These are phyloP conservation scores for Gloeopeniophorella convolvens DNA, from an alignment of 768 basidiomycete genomes.

Conservation along the genomic window DNA sequence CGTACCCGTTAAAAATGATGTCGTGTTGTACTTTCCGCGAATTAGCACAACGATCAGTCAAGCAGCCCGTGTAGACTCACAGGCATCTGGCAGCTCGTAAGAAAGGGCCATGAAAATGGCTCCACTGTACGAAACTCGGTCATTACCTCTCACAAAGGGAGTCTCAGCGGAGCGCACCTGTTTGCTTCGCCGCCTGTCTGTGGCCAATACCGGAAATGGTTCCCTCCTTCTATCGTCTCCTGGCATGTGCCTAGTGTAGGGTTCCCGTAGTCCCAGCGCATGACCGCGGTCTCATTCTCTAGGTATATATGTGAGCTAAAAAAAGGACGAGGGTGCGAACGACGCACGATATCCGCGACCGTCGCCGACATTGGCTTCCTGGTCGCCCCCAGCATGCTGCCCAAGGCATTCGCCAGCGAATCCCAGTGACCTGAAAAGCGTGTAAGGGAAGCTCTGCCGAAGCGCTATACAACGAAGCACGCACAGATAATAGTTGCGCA, in stretches of 20 bases:
- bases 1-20: constrained; percentile 64
- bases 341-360: constrained; percentile 63
- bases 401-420: constrained; percentile 80
- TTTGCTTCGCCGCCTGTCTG: constrained; percentile 63
- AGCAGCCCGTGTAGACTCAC: constrained; percentile 32
- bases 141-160: no score
- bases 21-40: constrained; percentile 50
- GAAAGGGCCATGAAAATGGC: constrained; percentile 73
- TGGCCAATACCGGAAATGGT: constrained; percentile 85
- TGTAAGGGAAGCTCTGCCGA: no score
- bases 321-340: background rate
- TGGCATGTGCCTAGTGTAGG: constrained; percentile 75
- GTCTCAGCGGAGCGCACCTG: constrained; percentile 41
- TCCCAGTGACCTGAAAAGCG: constrained; percentile 49
- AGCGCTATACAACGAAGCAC: no score
- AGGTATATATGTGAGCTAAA: constrained; percentile 1
- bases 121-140: constrained; percentile 35
- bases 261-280: constrained; percentile 81
- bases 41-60: background rate
- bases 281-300: constrained; percentile 81
- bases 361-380: constrained; percentile 77
- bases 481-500: constrained; percentile 77
- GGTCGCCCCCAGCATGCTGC: constrained; percentile 62
- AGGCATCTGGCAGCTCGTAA: constrained; percentile 59
- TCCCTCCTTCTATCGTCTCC: constrained; percentile 81